These are phyloP conservation scores for Biscutella laevigata DNA, from an alignment of 441 rosid genomes.

Conservation along the genomic window DNA sequence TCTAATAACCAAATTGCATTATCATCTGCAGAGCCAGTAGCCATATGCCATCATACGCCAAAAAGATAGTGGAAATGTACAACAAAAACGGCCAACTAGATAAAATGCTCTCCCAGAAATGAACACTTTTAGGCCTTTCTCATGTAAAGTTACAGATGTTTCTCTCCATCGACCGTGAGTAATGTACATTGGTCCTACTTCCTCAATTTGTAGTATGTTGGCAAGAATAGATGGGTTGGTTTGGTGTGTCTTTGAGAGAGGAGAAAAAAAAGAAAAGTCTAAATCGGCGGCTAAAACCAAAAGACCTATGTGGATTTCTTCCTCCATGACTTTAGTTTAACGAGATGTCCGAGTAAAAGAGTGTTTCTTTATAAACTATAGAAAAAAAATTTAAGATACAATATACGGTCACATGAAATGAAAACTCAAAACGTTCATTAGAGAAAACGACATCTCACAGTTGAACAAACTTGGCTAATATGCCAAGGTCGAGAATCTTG, in stretches of 20 bases:
- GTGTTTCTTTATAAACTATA: no score
- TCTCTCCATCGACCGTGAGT: neutral
- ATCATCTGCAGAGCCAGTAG: slow-evolving; percentile 53
- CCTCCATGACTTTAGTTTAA: slow-evolving; percentile 18
- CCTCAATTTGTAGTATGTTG: slow-evolving; percentile 25
- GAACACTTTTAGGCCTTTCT: slow-evolving; percentile 14
- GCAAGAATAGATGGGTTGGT: slow-evolving; percentile 45
- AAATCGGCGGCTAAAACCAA: slow-evolving; percentile 19
- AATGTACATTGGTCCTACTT: slow-evolving; percentile 26
- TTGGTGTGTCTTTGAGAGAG: slow-evolving; percentile 12
- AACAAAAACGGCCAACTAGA: slow-evolving; percentile 71
- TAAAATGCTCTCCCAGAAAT: slow-evolving; percentile 52
- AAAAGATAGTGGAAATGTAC: slow-evolving; percentile 71
- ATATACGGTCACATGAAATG: no score
- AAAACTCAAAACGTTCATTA: no score
- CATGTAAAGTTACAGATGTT: slow-evolving; percentile 17
- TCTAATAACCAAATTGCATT: slow-evolving; percentile 5
- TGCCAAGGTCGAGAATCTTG: no score
- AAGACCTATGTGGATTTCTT: slow-evolving; percentile 20
- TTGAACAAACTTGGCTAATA: no score
- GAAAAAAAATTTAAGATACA: no score
- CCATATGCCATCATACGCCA: slow-evolving; percentile 80
- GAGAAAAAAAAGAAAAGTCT: slow-evolving; percentile 17
- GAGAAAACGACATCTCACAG: no score
- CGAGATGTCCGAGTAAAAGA: slow-evolving; percentile 46